A percentile compares a stretch with the other conserved stretches of the same genome.
Conservation (phyloP, 1,284 basidiomycete species). For the Trichosporon sp. region DNA sequence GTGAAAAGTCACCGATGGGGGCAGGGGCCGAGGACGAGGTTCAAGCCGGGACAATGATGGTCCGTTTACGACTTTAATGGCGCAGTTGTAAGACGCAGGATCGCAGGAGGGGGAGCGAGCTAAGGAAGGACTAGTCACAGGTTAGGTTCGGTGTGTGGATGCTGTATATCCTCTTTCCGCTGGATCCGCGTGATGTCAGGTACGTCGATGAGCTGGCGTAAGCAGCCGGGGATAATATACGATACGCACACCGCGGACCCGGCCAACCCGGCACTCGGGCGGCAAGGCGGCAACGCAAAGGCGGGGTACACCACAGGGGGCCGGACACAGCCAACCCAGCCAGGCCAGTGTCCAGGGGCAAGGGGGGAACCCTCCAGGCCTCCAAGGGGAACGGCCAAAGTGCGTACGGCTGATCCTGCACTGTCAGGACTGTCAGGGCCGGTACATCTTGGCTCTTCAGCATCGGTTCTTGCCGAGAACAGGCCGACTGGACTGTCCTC, state of each 20-base stretch:
- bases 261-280: no score
- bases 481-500: not conserved
- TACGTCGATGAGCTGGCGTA: not conserved
- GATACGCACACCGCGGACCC: not conserved
- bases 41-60: slow-evolving; percentile 15
- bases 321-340: no score
- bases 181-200: not conserved
- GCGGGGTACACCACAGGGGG: no score
- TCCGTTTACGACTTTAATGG: slow-evolving; percentile 5
- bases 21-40: no score
- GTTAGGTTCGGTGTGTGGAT: no score
- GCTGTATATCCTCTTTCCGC: not conserved
- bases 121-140: no score
- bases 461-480: not conserved
- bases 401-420: not conserved
- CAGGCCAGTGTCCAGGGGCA: no score
- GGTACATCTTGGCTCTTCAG: not conserved
- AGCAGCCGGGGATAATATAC: slow-evolving; percentile 2
- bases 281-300: no score
- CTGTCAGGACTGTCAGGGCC: not conserved
- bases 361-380: no score
- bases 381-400: not conserved
- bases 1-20: slow-evolving; percentile 17
- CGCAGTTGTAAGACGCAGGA: not conserved
- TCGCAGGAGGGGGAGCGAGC: no score